Conservation (phyloP, 805 yeast species). For the Starmerella davenportii region DNA sequence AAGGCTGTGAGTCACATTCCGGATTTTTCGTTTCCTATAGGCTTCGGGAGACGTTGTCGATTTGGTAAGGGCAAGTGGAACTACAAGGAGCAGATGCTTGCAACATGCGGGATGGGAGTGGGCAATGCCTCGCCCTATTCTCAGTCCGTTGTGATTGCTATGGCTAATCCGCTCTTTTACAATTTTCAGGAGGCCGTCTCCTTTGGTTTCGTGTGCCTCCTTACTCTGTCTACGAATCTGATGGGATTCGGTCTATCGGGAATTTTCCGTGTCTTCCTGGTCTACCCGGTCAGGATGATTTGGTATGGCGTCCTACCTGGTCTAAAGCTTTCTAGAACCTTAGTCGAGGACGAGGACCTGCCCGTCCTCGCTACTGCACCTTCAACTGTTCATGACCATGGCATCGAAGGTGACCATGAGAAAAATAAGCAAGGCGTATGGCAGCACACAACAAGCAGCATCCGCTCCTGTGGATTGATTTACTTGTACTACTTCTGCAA, state of each 20-base stretch:
- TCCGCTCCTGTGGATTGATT: neutral
- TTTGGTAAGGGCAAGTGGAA: slow-evolving; percentile 41
- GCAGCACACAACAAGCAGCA: neutral
- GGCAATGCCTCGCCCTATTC: slow-evolving; percentile 18
- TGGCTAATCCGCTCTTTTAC: slow-evolving; percentile 18
- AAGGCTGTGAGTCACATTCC: slow-evolving; percentile 22
- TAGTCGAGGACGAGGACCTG: slow-evolving; percentile 16
- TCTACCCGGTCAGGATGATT: slow-evolving; percentile 34
- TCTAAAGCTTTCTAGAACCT: slow-evolving; percentile 32
- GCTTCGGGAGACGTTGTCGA: slow-evolving; percentile 5
- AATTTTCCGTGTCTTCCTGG: slow-evolving; percentile 38
- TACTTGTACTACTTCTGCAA: neutral
- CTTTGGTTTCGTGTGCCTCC: slow-evolving; percentile 36
- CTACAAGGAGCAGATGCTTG: slow-evolving; percentile 23
- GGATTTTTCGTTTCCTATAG: slow-evolving; percentile 6
- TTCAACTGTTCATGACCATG: neutral
- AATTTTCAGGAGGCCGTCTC: slow-evolving; percentile 17
- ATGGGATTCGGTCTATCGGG: slow-evolving; percentile 56
- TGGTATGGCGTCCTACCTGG: slow-evolving; percentile 39
- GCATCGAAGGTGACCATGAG: slow-evolving; percentile 19
- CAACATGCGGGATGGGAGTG: slow-evolving; percentile 26
- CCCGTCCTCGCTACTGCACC: neutral
- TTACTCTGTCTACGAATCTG: slow-evolving; percentile 39
- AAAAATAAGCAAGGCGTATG: slow-evolving; percentile 22
- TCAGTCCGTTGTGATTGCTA: slow-evolving; percentile 22